phyloP scores from a whole-genome alignment of 2,329 filamentous ascomycete species.

The Lasiodiplodia citricola region DNA sequence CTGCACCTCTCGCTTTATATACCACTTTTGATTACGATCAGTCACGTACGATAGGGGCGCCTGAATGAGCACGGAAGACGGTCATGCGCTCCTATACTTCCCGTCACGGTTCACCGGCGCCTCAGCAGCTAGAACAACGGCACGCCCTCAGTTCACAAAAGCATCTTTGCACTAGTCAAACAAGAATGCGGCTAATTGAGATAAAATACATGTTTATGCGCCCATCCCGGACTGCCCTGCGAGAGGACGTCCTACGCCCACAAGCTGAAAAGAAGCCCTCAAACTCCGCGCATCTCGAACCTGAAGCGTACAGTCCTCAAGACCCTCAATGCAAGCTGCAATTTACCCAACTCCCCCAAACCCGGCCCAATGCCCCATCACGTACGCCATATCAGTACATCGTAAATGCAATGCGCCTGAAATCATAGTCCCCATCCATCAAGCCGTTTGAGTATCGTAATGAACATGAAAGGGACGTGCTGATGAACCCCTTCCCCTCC shows the following conservation, averaged over 20 bases:
- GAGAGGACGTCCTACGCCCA: background rate
- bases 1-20: background rate
- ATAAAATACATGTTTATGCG: slow-evolving; percentile 1
- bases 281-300: background rate
- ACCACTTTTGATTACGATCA: background rate
- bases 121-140: background rate
- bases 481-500: background rate
- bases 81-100: slow-evolving; percentile 3
- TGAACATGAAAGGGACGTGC: background rate
- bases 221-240: background rate
- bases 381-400: background rate
- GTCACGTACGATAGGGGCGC: background rate
- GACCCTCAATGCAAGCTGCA: background rate
- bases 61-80: background rate
- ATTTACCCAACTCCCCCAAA: background rate
- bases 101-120: background rate
- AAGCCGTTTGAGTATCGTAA: slow-evolving; percentile 1
- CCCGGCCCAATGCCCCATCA: slow-evolving; percentile 8
- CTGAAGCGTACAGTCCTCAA: background rate
- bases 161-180: slow-evolving; percentile 5
- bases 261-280: background rate
- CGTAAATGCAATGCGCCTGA: background rate
- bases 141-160: slow-evolving; percentile 1
- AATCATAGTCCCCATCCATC: background rate
- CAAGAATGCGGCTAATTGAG: slow-evolving; percentile 6